These are phyloP conservation scores for Brassica juncea DNA, from an alignment of 345 rosid species.

Conservation along the genomic window DNA sequence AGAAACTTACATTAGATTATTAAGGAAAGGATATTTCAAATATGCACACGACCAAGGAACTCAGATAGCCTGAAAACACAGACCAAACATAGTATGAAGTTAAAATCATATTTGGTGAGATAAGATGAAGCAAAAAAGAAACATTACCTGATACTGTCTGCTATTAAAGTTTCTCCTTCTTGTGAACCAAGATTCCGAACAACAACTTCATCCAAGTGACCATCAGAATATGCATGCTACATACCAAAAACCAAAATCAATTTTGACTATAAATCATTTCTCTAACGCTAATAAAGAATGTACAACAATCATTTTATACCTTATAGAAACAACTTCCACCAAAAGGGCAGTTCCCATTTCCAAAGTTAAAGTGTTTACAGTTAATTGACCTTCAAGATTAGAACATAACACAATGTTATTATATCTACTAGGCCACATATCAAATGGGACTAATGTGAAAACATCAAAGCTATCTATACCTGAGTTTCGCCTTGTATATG, in stretches of 20 bases:
- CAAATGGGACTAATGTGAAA: background rate
- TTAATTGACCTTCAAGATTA: constrained; percentile 52
- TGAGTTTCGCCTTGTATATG: constrained; percentile 80
- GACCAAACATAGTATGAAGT: constrained; percentile 14
- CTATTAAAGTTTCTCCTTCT: constrained; percentile 61
- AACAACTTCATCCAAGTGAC: constrained; percentile 71
- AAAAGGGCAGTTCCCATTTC: constrained; percentile 85
- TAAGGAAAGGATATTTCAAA: constrained; percentile 11
- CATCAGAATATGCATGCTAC: constrained; percentile 80
- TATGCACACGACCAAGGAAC: constrained; percentile 55
- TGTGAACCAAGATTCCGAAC: constrained; percentile 74
- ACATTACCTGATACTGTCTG: constrained; percentile 51
- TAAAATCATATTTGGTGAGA: background rate
- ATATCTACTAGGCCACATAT: too few species aligned
- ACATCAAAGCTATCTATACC: constrained; percentile 42
- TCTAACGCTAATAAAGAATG: background rate
- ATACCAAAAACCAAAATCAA: constrained; percentile 23
- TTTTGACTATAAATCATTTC: background rate
- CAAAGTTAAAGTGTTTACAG: constrained; percentile 84
- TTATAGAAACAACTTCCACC: constrained; percentile 91
- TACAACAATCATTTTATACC: constrained; percentile 41
- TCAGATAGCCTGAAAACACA: constrained; percentile 67
- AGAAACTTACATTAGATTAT: constrained; percentile 21
- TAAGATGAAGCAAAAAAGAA: background rate
- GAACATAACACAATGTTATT: background rate